Base-by-base conservation (phyloP, 495 filamentous ascomycete species). In the Hypomontagnella monticulosa region DNA sequence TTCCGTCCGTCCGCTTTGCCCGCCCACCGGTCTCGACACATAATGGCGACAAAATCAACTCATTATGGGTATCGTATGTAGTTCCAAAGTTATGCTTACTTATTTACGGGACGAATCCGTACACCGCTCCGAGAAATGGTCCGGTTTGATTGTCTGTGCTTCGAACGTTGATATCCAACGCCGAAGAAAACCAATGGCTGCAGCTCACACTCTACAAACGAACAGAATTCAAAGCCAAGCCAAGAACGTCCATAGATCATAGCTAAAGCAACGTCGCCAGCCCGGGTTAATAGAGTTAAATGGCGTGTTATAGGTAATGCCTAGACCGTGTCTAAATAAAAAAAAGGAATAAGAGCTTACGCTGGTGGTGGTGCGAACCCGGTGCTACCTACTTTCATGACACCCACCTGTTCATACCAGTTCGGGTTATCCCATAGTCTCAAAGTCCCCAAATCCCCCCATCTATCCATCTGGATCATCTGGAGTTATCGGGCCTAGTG, bases 401-500 rank as follows among this genome's bases (percentile, higher is more conserved):
- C 23, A 27, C 23, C 23, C 23, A 27, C 23, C 23, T 27, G 23
- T 27, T 27, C 23, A 27, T 27, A 27, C 23, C 23, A 27, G 23
- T 6, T 27, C 23, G 23, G 23, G 6, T 27, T 27, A 27, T 27
- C 6, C 23, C 23, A 27, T 23, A 27, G 23, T 7, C n/a, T 5
- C 8, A 19, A 33, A 46, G 33, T 19, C 44, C 57, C 32, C 37
- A 48, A 43, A 11, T 51, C 37, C 60, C 46, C 43, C 56, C 41
- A 33, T 34, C 34, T 34, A 41, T 34, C 33, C 47, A 58, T 47
- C 51, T 4, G 7, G 7, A 32, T 52, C 16, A 60, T 59, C 60
- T 60, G 51, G 60, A 64, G 60, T 64, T 69, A 69, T 69, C 65
- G 65, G 65, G 58, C 30, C 60, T 60, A 61, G 60, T 51, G 66